phyloP scores from a whole-genome alignment of 148 eudicot species.

The Heliamphora exappendiculata region DNA sequence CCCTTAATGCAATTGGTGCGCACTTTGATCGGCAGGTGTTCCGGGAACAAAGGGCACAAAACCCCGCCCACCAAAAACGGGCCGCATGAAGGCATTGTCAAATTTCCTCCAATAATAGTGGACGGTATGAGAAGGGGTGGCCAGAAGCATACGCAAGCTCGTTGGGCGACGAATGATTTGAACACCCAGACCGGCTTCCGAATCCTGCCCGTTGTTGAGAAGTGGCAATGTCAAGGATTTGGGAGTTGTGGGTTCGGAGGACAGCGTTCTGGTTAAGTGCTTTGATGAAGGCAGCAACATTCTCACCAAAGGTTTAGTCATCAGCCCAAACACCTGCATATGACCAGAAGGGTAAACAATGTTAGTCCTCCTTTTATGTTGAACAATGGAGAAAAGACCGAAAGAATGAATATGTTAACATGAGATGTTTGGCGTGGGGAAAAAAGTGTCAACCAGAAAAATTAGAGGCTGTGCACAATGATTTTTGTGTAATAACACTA shows the following conservation, averaged over 20 bases:
- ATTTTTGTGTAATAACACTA: neutral
- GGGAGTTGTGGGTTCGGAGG: conserved; percentile 44
- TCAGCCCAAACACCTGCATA: conserved; percentile 64
- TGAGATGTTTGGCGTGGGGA: neutral
- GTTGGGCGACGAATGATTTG: conserved; percentile 36
- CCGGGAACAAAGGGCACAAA: conserved; percentile 75
- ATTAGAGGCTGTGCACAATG: too few relatives aligned
- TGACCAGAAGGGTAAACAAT: neutral
- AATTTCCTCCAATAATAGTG: conserved; percentile 82
- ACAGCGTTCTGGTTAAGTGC: conserved; percentile 17
- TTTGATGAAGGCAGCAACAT: conserved; percentile 43
- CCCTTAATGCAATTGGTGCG: conserved; percentile 12
- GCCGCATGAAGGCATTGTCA: conserved; percentile 78
- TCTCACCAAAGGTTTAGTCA: conserved; percentile 64
- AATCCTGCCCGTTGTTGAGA: conserved; percentile 33
- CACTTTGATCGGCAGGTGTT: conserved; percentile 54
- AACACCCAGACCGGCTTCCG: conserved; percentile 31
- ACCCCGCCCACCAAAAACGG: conserved; percentile 87
- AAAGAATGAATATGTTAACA: neutral
- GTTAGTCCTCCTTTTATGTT: neutral
- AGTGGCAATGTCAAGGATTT: conserved; percentile 54
- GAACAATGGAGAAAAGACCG: neutral
- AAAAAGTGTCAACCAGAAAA: neutral
- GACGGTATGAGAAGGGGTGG: conserved; percentile 50
- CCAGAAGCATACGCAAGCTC: conserved; percentile 56